Percentiles rank a stretch among this genome's conserved stretches.
Evolutionary conservation across 176 grass and related monocot genomes (phyloP).

Genomic region (Zea mays): Zm-B73-REFERENCE-NAM-5.0 NC_050096.1:42983001-42983500

Average conservation of each 20-base stretch:
- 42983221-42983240: conserved; percentile 80
- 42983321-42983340: neutral
- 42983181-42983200: conserved; percentile 61
- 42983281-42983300: conserved; percentile 46
- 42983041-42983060: neutral
- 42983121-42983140: neutral
- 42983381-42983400: neutral
- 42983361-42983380: neutral
- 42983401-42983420: neutral
- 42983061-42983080: neutral
- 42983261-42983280: conserved; percentile 43
- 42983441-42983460: conserved; percentile 18
- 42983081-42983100: neutral
- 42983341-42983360: neutral
- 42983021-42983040: conserved; percentile 22
- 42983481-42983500: conserved; percentile 14
- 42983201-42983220: conserved; percentile 80
- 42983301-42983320: neutral
- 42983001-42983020: neutral
- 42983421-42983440: conserved; percentile 36
- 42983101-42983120: neutral
- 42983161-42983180: conserved; percentile 46
- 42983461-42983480: conserved; percentile 23
- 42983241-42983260: conserved; percentile 50
- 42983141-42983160: conserved; percentile 61